Evolutionary conservation across 2,329 filamentous ascomycete genomes (phyloP), one percentile per base, ranked within the genome.

Genomic region (Pyrenophora teres): DNA sequence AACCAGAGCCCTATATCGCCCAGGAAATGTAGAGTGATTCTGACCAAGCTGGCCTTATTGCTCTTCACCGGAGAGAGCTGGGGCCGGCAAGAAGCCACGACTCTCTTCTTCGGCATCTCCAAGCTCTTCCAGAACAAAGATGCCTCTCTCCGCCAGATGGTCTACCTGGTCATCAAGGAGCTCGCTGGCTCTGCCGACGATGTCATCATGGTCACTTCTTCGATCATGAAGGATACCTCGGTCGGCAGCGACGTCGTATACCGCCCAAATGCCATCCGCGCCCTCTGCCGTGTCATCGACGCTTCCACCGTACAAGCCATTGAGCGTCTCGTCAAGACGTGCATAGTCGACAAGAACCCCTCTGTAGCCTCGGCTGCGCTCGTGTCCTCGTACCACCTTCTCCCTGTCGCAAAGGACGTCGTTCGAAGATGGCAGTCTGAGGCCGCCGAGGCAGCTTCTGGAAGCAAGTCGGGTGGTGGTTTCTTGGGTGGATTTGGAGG

Each of bases 61-160:
- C 84, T 99, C 67, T 97, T 97, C 78, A 97, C 92, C 16, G 94
- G 94, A 67, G 94, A 99, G 80, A 92, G 87, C 73, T 99, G 97
- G 81, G 92, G 93, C 39, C 93, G 89, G 54, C 95, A 96, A 73
- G 94, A 99, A 84, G 94, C 94, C 65, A 97, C 94, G 27, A 93
- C 91, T 40, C 88, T 99, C 62, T 99, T 99, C 85, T 97, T 97
- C 75, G 92, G 93, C 67, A 97, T 74, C 76, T 97, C 93, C 57
- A 97, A 97, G 83, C 85, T 97, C 55, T 99, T 99, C 83, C 93
- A 97, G 82, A 97, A 97, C 79, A 97, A 97, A 78, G 94, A 99
- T 87, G 89, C 92, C 69, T 93, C 91, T 68, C 83, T 99, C 73
- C 91, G 94, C 70, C 94, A 99, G 81, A 97, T 97, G 92, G 93